Percentiles rank a stretch among this genome's conserved stretches.
These are phyloP conservation scores for Pyricularia sp. DNA, from an alignment of 2,329 filamentous ascomycete species.

Conservation along the genomic window DNA sequence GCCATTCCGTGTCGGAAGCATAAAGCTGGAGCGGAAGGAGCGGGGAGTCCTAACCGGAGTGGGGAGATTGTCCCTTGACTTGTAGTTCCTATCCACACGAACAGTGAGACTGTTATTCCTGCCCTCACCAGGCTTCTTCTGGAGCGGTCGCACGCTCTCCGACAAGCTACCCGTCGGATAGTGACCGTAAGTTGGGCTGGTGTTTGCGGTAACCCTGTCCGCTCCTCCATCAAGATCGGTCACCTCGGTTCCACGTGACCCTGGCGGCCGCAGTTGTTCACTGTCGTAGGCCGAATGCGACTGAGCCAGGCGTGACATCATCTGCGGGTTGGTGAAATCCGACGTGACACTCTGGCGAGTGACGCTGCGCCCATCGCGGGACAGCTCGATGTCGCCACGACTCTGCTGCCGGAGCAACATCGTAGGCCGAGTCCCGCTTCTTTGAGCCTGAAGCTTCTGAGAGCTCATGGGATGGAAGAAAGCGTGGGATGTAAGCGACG, in stretches of 20 bases:
- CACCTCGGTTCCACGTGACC: slow-evolving; percentile 68
- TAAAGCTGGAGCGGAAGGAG: slow-evolving; percentile 66
- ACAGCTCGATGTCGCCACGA: slow-evolving; percentile 10
- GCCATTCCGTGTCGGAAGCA: slow-evolving; percentile 40
- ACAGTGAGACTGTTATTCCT: slow-evolving; percentile 32
- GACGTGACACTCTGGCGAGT: slow-evolving; percentile 28
- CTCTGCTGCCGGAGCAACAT: slow-evolving; percentile 25
- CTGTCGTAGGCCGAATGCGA: slow-evolving; percentile 25
- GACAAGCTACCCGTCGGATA: slow-evolving; percentile 48
- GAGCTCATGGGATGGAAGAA: slow-evolving; percentile 98
- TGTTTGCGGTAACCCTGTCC: slow-evolving; percentile 60
- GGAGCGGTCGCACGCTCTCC: slow-evolving; percentile 69
- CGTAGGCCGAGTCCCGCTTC: slow-evolving; percentile 41
- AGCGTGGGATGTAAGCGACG: slow-evolving; percentile 74
- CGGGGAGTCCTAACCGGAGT: slow-evolving; percentile 57
- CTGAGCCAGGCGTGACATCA: slow-evolving; percentile 18
- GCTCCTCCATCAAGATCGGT: slow-evolving; percentile 56
- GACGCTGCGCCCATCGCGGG: neutral
- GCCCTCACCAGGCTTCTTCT: slow-evolving; percentile 26
- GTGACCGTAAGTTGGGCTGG: slow-evolving; percentile 54
- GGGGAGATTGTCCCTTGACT: slow-evolving; percentile 32
- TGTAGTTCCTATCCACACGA: slow-evolving; percentile 48
- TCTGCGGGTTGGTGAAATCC: slow-evolving; percentile 38
- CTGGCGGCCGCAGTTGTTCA: slow-evolving; percentile 41
- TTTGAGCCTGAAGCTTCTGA: slow-evolving; percentile 81